These are phyloP conservation scores for Clonostachys chloroleuca DNA, from an alignment of 2,329 filamentous ascomycete species.

Conservation along the genomic window DNA sequence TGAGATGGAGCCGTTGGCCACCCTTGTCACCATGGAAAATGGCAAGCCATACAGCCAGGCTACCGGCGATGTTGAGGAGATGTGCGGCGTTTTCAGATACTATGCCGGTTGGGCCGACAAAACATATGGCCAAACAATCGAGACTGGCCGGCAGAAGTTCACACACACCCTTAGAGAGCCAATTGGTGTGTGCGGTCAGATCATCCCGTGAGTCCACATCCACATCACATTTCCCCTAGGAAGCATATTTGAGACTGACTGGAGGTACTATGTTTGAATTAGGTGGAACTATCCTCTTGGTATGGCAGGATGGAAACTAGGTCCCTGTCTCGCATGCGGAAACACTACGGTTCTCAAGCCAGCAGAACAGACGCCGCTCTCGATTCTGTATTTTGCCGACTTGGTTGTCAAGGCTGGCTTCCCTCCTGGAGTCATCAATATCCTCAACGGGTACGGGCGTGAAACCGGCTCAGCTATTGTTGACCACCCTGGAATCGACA, in stretches of 20 bases:
- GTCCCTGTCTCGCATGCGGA: conserved; percentile 41
- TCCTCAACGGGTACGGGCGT: conserved; percentile 2
- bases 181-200: conserved; percentile 62
- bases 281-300: conserved; percentile 28
- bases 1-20: conserved; percentile 41
- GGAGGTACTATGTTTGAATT: no score
- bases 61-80: conserved; percentile 48
- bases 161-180: conserved; percentile 67
- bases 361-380: conserved; percentile 49
- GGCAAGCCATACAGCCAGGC: conserved; percentile 59
- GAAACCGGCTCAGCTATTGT: conserved; percentile 3
- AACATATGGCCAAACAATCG: conserved; percentile 66
- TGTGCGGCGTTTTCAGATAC: conserved; percentile 44
- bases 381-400: conserved; percentile 11
- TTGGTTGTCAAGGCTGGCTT: conserved; percentile 5
- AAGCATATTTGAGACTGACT: no score
- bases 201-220: conserved; percentile 52
- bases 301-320: conserved; percentile 35
- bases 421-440: conserved; percentile 4
- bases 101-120: conserved; percentile 71
- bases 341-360: conserved; percentile 48
- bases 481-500: conserved; percentile 22
- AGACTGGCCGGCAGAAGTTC: conserved; percentile 56
- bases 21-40: conserved; percentile 5
- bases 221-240: no score